Conservation (phyloP, 2,329 filamentous ascomycete genomes). For the Aspergillus novofumigatus region DNA sequence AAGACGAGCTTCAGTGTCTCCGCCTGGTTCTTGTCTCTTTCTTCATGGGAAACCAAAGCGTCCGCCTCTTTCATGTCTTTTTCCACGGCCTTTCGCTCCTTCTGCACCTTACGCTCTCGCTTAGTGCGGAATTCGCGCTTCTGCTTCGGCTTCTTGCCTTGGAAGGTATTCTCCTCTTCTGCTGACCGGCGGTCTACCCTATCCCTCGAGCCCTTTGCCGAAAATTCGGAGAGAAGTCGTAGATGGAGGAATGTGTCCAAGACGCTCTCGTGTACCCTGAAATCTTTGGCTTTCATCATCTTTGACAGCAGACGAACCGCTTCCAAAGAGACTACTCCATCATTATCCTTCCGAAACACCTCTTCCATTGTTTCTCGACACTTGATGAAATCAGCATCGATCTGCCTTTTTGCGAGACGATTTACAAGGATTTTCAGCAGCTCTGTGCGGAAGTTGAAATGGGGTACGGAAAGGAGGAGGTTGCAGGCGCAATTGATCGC, state of each 20-base stretch:
- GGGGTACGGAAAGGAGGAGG: constrained; percentile 75
- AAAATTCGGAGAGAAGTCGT: constrained; percentile 81
- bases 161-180: constrained; percentile 31
- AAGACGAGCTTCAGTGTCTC: constrained; percentile 97
- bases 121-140: constrained; percentile 88
- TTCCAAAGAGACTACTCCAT: constrained; percentile 83
- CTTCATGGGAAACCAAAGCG: constrained; percentile 84
- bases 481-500: constrained; percentile 83
- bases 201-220: constrained; percentile 75
- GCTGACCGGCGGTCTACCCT: constrained; percentile 60
- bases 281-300: constrained; percentile 91
- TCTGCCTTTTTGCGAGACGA: constrained; percentile 68
- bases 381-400: constrained; percentile 72
- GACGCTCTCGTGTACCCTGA: constrained; percentile 75
- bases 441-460: constrained; percentile 94
- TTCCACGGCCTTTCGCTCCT: constrained; percentile 81
- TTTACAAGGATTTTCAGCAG: constrained; percentile 81
- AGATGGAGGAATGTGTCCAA: constrained; percentile 89
- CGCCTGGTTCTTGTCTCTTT: constrained; percentile 87
- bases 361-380: constrained; percentile 75
- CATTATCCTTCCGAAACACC: constrained; percentile 81
- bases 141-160: constrained; percentile 61
- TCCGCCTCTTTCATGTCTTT: constrained; percentile 94
- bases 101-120: constrained; percentile 72
- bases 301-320: constrained; percentile 79